phyloP scores from a whole-genome alignment of 306 rosid genomes.

The Dryas alaskensis region DNA sequence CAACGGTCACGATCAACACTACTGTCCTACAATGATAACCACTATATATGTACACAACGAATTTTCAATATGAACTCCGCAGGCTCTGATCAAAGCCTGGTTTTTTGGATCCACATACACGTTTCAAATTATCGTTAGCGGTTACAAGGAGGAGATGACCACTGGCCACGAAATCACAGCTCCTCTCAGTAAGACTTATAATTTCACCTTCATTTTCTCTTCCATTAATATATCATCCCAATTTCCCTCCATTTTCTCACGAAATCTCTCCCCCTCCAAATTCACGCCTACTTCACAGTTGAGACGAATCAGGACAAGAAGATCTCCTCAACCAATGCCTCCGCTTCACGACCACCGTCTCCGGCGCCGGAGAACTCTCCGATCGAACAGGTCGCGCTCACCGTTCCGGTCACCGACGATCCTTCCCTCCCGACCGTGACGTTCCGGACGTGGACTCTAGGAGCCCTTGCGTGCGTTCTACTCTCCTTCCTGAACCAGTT shows the following conservation, averaged over 20 bases:
- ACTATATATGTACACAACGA: too few relatives aligned
- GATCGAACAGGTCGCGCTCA: slow-evolving; percentile 44
- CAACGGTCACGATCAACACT: too few relatives aligned
- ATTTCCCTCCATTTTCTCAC: neutral
- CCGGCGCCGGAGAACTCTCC: slow-evolving; percentile 36
- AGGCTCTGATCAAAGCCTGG: too few relatives aligned
- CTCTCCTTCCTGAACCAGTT: slow-evolving; percentile 52
- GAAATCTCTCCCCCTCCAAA: slow-evolving; percentile 1
- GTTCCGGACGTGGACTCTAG: slow-evolving; percentile 44
- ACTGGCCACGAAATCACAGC: slow-evolving; percentile 34
- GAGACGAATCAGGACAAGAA: neutral
- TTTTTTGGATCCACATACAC: too few relatives aligned
- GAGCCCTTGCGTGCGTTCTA: slow-evolving; percentile 30
- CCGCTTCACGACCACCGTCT: slow-evolving; percentile 14
- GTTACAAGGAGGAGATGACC: slow-evolving; percentile 22
- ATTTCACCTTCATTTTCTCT: neutral
- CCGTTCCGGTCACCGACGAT: slow-evolving; percentile 46
- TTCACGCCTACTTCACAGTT: slow-evolving; percentile 26
- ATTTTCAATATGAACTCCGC: too few relatives aligned
- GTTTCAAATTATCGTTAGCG: too few relatives aligned
- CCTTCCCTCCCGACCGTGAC: slow-evolving; percentile 40
- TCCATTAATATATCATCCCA: neutral
- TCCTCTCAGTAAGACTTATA: slow-evolving; percentile 42
- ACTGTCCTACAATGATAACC: too few relatives aligned
- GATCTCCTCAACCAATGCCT: neutral